These are phyloP conservation scores for Chaetomium globosum DNA, from an alignment of 2,329 filamentous ascomycete species.

Conservation along the genomic window DNA sequence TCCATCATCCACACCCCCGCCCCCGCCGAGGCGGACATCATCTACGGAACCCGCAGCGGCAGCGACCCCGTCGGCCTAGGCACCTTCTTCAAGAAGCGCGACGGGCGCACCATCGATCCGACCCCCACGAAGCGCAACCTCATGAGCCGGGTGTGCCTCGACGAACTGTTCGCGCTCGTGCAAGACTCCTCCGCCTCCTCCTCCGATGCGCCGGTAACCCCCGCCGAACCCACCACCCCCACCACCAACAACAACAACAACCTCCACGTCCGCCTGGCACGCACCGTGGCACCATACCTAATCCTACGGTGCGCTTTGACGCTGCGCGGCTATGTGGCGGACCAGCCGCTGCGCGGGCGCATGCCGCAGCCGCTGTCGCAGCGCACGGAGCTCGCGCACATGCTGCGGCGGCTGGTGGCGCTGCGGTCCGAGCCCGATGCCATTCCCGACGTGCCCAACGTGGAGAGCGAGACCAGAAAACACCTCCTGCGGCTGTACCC, in stretches of 20 bases:
- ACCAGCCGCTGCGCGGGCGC: slow-evolving; percentile 83
- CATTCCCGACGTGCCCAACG: slow-evolving; percentile 60
- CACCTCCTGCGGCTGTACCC: slow-evolving; percentile 83
- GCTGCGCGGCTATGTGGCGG: slow-evolving; percentile 82
- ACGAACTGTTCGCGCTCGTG: slow-evolving; percentile 75
- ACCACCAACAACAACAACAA: slow-evolving; percentile 41
- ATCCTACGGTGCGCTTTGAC: slow-evolving; percentile 79
- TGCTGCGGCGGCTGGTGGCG: slow-evolving; percentile 66
- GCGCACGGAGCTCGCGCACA: slow-evolving; percentile 73
- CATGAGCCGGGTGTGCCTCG: slow-evolving; percentile 79
- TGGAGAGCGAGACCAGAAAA: slow-evolving; percentile 64
- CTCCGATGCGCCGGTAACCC: slow-evolving; percentile 37
- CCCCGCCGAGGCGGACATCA: slow-evolving; percentile 58
- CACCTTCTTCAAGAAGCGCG: slow-evolving; percentile 64
- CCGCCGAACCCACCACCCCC: slow-evolving; percentile 10
- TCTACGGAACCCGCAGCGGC: slow-evolving; percentile 52
- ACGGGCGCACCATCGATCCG: slow-evolving; percentile 72
- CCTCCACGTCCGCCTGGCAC: slow-evolving; percentile 65
- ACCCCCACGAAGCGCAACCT: slow-evolving; percentile 64
- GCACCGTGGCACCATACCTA: slow-evolving; percentile 76
- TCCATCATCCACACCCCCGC: slow-evolving; percentile 75
- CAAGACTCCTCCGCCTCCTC: slow-evolving; percentile 44
- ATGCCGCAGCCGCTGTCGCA: slow-evolving; percentile 88
- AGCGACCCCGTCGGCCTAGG: slow-evolving; percentile 55
- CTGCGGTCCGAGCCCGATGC: slow-evolving; percentile 71